These are phyloP conservation scores for Panellus pusillus DNA, from an alignment of 768 basidiomycete genomes.

Conservation along the genomic window DNA sequence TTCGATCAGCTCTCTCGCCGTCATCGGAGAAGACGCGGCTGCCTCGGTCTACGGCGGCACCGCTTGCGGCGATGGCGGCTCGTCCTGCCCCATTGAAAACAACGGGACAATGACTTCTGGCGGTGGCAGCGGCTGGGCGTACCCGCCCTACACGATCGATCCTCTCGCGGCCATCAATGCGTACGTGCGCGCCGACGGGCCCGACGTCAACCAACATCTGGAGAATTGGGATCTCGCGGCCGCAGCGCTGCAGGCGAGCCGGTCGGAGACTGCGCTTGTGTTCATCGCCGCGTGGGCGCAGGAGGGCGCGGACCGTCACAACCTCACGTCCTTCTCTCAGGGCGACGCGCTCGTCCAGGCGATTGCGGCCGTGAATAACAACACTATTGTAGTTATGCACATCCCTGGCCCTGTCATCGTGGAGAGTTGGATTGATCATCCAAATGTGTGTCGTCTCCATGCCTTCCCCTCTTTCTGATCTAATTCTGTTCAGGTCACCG, in stretches of 20 bases:
- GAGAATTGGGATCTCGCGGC: slow-evolving; percentile 12
- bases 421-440: slow-evolving; percentile 10
- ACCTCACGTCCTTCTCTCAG: slow-evolving; percentile 5
- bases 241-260: slow-evolving; percentile 8
- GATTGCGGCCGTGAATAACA: slow-evolving; percentile 10
- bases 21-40: slow-evolving; percentile 10
- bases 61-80: slow-evolving; percentile 7
- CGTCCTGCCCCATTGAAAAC: slow-evolving; percentile 1
- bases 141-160: slow-evolving; percentile 14
- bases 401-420: slow-evolving; percentile 9
- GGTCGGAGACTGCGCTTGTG: slow-evolving; percentile 8
- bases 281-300: slow-evolving; percentile 9
- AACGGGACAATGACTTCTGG: slow-evolving; percentile 11
- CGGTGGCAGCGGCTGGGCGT: slow-evolving; percentile 12
- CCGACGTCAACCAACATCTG: slow-evolving; percentile 11
- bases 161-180: slow-evolving; percentile 11
- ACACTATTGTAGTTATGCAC: slow-evolving; percentile 12
- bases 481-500: neutral
- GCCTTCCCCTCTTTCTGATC: neutral
- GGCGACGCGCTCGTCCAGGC: slow-evolving; percentile 11
- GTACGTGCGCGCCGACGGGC: slow-evolving; percentile 5
- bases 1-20: slow-evolving; percentile 6
- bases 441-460: neutral
- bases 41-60: slow-evolving; percentile 10
- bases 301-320: slow-evolving; percentile 5